Evolutionary conservation across 371 early-diverging fungal genomes (phyloP).

Genomic region (Mortierella sp.): DNA sequence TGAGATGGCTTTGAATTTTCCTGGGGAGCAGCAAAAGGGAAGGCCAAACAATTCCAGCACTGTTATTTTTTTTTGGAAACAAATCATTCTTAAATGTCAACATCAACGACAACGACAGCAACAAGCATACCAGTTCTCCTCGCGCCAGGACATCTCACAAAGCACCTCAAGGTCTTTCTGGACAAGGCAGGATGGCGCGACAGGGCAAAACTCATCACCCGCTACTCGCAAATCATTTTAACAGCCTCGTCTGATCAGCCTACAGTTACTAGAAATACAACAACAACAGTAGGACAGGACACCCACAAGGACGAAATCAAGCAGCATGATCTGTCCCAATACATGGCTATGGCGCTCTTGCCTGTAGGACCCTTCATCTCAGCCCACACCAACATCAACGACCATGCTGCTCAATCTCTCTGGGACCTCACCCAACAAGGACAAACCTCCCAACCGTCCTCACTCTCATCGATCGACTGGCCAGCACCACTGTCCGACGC

Average conservation of each 20-base stretch:
- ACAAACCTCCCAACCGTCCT: background rate
- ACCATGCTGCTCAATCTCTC: background rate
- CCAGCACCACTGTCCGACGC: constrained; percentile 26
- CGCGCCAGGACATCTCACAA: constrained; percentile 46
- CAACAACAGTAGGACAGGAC: background rate
- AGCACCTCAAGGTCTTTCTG: constrained; percentile 44
- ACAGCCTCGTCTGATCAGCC: background rate
- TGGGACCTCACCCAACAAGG: constrained; percentile 16
- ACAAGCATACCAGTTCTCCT: constrained; percentile 35
- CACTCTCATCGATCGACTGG: constrained; percentile 11
- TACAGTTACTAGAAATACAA: background rate
- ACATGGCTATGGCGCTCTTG: constrained; percentile 52
- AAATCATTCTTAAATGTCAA: background rate
- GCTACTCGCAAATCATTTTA: constrained; percentile 28
- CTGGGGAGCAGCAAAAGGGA: too few species aligned
- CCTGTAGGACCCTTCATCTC: constrained; percentile 8
- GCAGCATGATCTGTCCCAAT: constrained; percentile 24
- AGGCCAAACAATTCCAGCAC: background rate
- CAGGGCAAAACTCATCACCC: constrained; percentile 50
- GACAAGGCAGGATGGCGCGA: constrained; percentile 48
- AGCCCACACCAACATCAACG: background rate
- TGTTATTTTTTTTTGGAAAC: background rate
- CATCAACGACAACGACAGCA: background rate
- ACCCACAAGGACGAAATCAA: background rate
- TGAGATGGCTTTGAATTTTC: constrained; percentile 41